Evolutionary conservation across 2,329 filamentous ascomycete species (phyloP).

Genomic region (Curvularia sp.): DNA sequence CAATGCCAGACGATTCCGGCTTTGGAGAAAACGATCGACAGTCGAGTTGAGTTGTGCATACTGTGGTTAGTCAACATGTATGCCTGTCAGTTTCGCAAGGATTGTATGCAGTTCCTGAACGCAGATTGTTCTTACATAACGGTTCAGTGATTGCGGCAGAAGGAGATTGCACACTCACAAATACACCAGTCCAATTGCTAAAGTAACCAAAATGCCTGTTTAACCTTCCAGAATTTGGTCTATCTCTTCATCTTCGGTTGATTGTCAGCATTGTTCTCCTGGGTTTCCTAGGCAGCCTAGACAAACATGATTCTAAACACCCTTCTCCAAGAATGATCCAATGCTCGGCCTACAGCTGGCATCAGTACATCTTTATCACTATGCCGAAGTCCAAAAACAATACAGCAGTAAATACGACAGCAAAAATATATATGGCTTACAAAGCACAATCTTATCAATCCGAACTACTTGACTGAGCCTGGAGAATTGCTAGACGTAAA

Average conservation of each 20-base stretch:
- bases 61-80: not conserved
- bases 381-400: not conserved
- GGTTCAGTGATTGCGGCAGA: too few relatives aligned
- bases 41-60: not conserved
- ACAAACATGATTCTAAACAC: not conserved
- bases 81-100: not conserved
- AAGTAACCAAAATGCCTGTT: not conserved
- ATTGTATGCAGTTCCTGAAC: not conserved
- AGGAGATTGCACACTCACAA: not conserved
- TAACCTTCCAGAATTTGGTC: not conserved
- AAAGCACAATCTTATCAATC: not conserved
- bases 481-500: too few relatives aligned
- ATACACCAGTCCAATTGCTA: not conserved
- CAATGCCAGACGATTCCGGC: not conserved
- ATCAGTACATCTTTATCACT: not conserved
- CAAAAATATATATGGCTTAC: not conserved
- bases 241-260: not conserved
- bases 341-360: not conserved
- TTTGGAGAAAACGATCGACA: too few relatives aligned
- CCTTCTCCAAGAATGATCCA: not conserved
- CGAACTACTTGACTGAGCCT: too few relatives aligned
- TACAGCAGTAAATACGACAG: not conserved
- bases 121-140: not conserved
- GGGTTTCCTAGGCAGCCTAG: not conserved
- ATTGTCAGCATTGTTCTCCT: not conserved